Percentiles rank a stretch among this genome's conserved stretches.
phyloP scores from a whole-genome alignment of 257 asterid species.

The Gentiana macrophylla region DNA sequence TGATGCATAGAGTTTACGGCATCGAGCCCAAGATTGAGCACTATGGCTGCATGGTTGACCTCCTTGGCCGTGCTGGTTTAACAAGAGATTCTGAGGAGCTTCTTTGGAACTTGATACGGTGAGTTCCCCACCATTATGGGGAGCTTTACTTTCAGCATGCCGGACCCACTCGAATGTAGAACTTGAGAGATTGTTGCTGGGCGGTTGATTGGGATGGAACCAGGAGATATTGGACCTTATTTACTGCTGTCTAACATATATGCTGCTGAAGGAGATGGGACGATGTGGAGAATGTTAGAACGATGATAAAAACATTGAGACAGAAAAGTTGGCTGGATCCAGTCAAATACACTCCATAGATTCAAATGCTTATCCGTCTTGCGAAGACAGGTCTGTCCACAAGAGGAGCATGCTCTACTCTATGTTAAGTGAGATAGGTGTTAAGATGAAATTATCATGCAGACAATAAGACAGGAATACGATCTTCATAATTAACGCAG shows the following conservation, averaged over 20 bases:
- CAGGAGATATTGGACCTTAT: conserved; percentile 26
- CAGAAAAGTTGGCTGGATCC: conserved; percentile 18
- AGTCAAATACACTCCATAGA: conserved; percentile 13
- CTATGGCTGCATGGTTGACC: conserved; percentile 35
- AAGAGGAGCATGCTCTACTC: conserved; percentile 21
- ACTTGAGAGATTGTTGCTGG: conserved; percentile 24
- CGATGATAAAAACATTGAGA: conserved; percentile 17
- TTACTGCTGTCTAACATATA: conserved; percentile 27
- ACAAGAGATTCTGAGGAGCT: conserved; percentile 21
- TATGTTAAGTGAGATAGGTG: conserved; percentile 23
- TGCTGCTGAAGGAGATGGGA: conserved; percentile 26
- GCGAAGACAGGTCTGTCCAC: conserved; percentile 11
- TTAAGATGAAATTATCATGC: conserved; percentile 16
- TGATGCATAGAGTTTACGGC: conserved; percentile 21
- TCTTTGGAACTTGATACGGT: conserved; percentile 9
- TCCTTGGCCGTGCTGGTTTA: conserved; percentile 26
- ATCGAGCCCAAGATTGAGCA: conserved; percentile 31
- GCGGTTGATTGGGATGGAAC: conserved; percentile 21
- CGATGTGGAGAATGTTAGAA: conserved; percentile 24
- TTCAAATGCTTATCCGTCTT: background rate
- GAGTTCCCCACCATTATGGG: conserved; percentile 16
- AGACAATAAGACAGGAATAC: conserved; percentile 6
- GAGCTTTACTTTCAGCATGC: conserved; percentile 26
- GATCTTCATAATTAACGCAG: background rate
- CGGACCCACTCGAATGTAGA: conserved; percentile 21